These are phyloP conservation scores for Dendrocalamus sinicus DNA, from an alignment of 176 grass and related monocot genomes.

Conservation along the genomic window DNA sequence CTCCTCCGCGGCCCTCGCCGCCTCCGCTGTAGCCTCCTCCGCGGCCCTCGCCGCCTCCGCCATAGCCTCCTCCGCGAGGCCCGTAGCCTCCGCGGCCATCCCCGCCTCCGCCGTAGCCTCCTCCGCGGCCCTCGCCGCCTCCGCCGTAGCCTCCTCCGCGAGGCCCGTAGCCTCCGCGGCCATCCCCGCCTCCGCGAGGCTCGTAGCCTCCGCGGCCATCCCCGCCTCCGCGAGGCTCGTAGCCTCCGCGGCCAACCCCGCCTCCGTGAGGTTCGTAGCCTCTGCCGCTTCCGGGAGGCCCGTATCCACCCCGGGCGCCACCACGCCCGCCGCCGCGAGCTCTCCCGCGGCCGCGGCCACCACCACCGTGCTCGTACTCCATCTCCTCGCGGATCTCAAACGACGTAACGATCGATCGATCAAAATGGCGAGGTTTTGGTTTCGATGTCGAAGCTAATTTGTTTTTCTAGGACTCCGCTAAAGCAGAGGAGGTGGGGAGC, in stretches of 20 bases:
- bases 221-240: background rate
- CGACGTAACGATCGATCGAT: background rate
- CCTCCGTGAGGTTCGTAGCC: background rate
- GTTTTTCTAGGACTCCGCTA: background rate
- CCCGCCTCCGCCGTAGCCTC: background rate
- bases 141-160: background rate
- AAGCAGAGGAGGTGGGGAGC: background rate
- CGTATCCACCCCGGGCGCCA: slow-evolving; percentile 7
- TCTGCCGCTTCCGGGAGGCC: background rate
- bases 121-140: background rate
- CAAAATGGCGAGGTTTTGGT: background rate
- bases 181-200: background rate
- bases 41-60: background rate
- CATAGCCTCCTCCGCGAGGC: background rate
- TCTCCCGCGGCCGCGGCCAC: slow-evolving; percentile 13
- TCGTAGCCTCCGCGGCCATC: background rate
- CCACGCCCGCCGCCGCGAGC: background rate
- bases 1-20: background rate
- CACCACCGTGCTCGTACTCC: slow-evolving; percentile 36
- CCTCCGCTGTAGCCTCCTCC: background rate
- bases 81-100: background rate
- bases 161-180: background rate
- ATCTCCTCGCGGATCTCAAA: background rate
- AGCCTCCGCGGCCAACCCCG: background rate
- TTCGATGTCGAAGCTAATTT: background rate